A percentile compares a stretch with the other conserved stretches of the same genome.
These are phyloP conservation scores for Conringia planisiliqua DNA, from an alignment of 345 rosid species.

Conservation along the genomic window DNA sequence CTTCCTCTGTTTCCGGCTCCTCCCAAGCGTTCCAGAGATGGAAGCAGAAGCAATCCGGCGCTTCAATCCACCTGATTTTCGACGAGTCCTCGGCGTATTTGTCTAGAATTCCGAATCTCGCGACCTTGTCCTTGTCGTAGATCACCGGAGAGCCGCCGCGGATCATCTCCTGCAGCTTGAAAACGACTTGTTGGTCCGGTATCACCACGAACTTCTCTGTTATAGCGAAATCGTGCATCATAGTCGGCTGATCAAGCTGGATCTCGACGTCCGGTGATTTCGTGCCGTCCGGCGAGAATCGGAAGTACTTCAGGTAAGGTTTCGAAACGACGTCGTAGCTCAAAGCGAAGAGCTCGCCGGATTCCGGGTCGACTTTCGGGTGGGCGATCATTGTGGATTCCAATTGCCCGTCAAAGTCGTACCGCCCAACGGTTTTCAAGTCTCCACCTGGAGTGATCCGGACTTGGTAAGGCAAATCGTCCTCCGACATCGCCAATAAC, in stretches of 20 bases:
- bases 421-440: slow-evolving; percentile 66
- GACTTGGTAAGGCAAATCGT: slow-evolving; percentile 82
- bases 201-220: slow-evolving; percentile 74
- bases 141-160: slow-evolving; percentile 85
- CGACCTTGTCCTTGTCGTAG: slow-evolving; percentile 64
- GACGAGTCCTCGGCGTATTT: slow-evolving; percentile 49
- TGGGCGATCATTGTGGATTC: slow-evolving; percentile 84
- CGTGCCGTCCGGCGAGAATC: slow-evolving; percentile 55
- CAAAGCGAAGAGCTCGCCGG: slow-evolving; percentile 64
- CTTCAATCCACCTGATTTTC: slow-evolving; percentile 61
- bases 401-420: slow-evolving; percentile 54
- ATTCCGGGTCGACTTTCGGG: slow-evolving; percentile 76
- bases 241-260: slow-evolving; percentile 62
- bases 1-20: slow-evolving; percentile 73
- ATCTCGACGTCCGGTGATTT: slow-evolving; percentile 74
- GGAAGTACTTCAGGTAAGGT: slow-evolving; percentile 74
- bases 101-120: slow-evolving; percentile 72
- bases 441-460: slow-evolving; percentile 56
- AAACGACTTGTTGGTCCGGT: slow-evolving; percentile 89
- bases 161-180: slow-evolving; percentile 73
- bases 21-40: slow-evolving; percentile 98
- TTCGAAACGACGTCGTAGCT: slow-evolving; percentile 81
- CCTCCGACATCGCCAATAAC: slow-evolving; percentile 87
- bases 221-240: slow-evolving; percentile 89
- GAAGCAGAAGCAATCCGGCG: slow-evolving; percentile 84